Conservation (phyloP, 2,329 filamentous ascomycete species). For the Paecilomyces dactylethromorphus region DNA sequence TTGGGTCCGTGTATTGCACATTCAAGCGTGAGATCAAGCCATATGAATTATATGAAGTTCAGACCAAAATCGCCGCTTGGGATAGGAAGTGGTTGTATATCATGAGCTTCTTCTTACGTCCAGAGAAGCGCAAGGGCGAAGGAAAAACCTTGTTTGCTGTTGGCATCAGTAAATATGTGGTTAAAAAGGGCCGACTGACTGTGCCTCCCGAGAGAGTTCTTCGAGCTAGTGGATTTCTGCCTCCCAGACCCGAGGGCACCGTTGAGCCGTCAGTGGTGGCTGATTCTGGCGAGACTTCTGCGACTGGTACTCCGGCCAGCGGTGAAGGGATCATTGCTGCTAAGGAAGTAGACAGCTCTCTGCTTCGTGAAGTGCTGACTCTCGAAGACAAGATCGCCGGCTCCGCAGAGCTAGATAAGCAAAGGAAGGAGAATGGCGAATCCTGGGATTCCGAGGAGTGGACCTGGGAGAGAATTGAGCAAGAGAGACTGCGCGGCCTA, state of each 20-base stretch:
- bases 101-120: constrained; percentile 63
- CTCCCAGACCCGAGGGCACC: constrained; percentile 58
- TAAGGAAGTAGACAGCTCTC: constrained; percentile 26
- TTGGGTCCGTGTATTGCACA: constrained; percentile 66
- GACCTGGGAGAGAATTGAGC: constrained; percentile 56
- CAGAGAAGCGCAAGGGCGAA: constrained; percentile 41
- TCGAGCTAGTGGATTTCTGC: constrained; percentile 65
- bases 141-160: constrained; percentile 62
- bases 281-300: constrained; percentile 19
- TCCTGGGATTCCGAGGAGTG: constrained; percentile 39
- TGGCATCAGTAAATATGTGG: constrained; percentile 72
- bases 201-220: constrained; percentile 75
- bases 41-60: constrained; percentile 65
- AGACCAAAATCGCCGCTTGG: constrained; percentile 64
- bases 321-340: constrained; percentile 26
- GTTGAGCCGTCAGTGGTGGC: constrained; percentile 11
- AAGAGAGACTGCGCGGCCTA: constrained; percentile 50
- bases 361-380: constrained; percentile 30
- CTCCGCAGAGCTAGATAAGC: constrained; percentile 20
- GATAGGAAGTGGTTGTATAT: constrained; percentile 79
- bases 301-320: constrained; percentile 24
- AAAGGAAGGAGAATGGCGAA: constrained; percentile 23
- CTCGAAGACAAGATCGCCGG: constrained; percentile 22
- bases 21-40: constrained; percentile 69
- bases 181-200: constrained; percentile 75